Base-by-base conservation (phyloP, 257 asterid genomes). In the Petrea volubilis region DNA sequence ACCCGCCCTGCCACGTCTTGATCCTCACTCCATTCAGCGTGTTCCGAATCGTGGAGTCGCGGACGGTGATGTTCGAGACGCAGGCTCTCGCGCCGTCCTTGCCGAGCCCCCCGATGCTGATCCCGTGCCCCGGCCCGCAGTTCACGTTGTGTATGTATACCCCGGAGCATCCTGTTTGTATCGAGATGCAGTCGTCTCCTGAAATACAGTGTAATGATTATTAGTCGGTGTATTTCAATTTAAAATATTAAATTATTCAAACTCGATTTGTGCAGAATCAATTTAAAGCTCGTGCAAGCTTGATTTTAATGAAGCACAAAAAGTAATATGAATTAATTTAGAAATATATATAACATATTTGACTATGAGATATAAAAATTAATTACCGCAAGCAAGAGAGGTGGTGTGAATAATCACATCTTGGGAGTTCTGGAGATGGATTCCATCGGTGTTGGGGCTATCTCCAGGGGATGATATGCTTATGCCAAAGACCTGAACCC, bases 381-480 rank as follows among this genome's bases (percentile, higher is more conserved):
- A n/a, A 76, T 79, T 84, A 84, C 92, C 93, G 7, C 85, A 84
- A 24, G 83, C 81, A 56, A 87, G 70, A 46, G 78, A 29, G 38
- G 56, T 24, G 40, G 71, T 56, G 47, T 70, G 81, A 40, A 87
- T 79, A 20, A 74, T 18, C 24, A 84, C 93, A 52, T 82, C 63
- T 55, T 82, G 74, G 33, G 93, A 64, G 81, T 77, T 77, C 5
- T 80, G 81, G 13, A 87, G 68, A 60, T 85, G 90, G 74, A 87
- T 87, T 52, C 93, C 93, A 33, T 87, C 90, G 0, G 93, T 87
- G 53, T 87, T 82, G 46, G 93, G 90, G 69, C 87, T 81, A 53
- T 80, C 68, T 20, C 65, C 86, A 10, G 90, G 94, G 15, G 93
- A 82, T 1, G 86, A 69, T 28, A 81, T 70, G 72, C 66, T 84